These are phyloP conservation scores for Emergomyces pasteurianus DNA, from an alignment of 2,329 filamentous ascomycete species.

Conservation along the genomic window DNA sequence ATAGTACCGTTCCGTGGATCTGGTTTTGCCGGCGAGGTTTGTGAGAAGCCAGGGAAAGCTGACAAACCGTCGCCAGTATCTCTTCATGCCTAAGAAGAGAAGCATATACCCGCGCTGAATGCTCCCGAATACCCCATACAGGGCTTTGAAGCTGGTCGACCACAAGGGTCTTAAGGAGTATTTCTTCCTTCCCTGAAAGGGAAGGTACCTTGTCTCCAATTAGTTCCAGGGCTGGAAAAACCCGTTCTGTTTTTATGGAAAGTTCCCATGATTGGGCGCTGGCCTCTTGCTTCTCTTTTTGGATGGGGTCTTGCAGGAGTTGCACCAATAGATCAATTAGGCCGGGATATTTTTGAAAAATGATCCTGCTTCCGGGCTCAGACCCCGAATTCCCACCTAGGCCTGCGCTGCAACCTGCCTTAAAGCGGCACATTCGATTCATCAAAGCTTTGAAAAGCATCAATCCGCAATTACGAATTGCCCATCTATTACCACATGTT, in stretches of 20 bases:
- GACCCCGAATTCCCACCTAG: conserved; percentile 33
- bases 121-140: conserved; percentile 36
- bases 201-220: conserved; percentile 32
- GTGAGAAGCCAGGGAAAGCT: conserved; percentile 15
- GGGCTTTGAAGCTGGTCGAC: conserved; percentile 29
- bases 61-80: conserved; percentile 20
- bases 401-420: conserved; percentile 36
- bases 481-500: conserved; percentile 50
- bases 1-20: conserved; percentile 30
- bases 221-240: conserved; percentile 36
- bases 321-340: conserved; percentile 25
- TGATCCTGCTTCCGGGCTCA: conserved; percentile 28
- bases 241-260: conserved; percentile 28
- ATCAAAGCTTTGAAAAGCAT: conserved; percentile 80
- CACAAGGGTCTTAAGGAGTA: conserved; percentile 22
- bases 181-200: conserved; percentile 21
- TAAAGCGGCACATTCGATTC: conserved; percentile 44
- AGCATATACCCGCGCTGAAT: conserved; percentile 33
- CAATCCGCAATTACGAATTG: conserved; percentile 83
- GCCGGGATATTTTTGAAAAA: conserved; percentile 31
- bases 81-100: conserved; percentile 23
- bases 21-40: conserved; percentile 21
- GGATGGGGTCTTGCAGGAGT: conserved; percentile 16
- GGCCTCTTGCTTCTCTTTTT: neutral
- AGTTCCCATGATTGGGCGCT: conserved; percentile 13